A percentile compares a stretch with the other conserved stretches of the same genome.
Evolutionary conservation across 495 filamentous ascomycete species (phyloP).

Genomic region (Hypoxylon crocopeplum): DNA sequence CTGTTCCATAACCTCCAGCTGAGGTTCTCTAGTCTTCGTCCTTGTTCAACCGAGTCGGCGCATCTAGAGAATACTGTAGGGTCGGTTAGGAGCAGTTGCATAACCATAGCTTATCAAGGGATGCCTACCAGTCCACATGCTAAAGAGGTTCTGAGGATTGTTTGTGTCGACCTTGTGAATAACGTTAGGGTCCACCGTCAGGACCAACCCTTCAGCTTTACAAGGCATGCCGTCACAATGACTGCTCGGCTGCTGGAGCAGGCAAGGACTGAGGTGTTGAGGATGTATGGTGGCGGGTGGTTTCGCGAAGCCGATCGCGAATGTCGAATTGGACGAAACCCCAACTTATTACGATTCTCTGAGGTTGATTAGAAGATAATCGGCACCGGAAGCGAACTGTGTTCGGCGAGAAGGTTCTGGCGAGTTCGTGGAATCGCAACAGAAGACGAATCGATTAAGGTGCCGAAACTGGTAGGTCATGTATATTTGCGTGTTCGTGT

Average conservation of each 20-base stretch:
- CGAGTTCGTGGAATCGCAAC: constrained; percentile 10
- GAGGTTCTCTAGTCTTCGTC: constrained; percentile 89
- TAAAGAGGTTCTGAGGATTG: constrained; percentile 91
- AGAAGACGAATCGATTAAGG: not conserved
- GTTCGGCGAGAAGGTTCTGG: constrained; percentile 18
- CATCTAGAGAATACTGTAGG: constrained; percentile 91
- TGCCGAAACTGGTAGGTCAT: constrained; percentile 20
- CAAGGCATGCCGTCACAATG: constrained; percentile 52
- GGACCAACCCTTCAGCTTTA: constrained; percentile 66
- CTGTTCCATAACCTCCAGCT: constrained; percentile 96
- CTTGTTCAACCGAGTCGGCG: constrained; percentile 92
- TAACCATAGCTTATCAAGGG: not conserved
- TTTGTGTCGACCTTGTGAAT: constrained; percentile 94
- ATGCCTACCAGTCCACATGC: constrained; percentile 95
- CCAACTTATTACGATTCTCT: not conserved
- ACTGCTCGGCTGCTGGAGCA: constrained; percentile 40
- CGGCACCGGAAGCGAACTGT: constrained; percentile 25
- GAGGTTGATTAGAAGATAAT: constrained; percentile 20
- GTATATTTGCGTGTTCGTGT: constrained; percentile 27
- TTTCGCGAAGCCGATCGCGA: constrained; percentile 40
- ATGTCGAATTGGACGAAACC: constrained; percentile 27
- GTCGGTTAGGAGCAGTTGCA: constrained; percentile 26
- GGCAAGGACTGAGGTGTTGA: constrained; percentile 16
- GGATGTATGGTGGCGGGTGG: constrained; percentile 28
- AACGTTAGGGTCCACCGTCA: constrained; percentile 83